Evolutionary conservation across 2,329 filamentous ascomycete genomes (phyloP).

Genomic region (Cercospora zeae-maydis): DNA sequence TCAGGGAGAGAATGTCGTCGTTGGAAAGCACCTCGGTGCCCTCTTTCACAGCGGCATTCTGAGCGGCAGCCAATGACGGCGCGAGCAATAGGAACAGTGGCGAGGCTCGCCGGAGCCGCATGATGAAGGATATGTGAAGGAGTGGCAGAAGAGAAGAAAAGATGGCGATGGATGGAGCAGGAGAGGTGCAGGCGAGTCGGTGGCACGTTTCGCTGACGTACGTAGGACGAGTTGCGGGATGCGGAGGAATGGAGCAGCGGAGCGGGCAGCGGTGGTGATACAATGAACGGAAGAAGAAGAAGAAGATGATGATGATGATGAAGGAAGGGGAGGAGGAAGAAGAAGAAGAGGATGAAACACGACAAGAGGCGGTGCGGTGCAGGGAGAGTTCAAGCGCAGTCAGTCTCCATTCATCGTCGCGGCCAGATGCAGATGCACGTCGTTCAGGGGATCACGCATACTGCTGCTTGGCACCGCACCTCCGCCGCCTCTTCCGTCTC

Average conservation of each 20-base stretch:
- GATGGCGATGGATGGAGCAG: neutral
- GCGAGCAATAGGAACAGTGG: constrained; percentile 57
- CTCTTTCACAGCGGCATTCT: constrained; percentile 13
- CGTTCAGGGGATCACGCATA: neutral
- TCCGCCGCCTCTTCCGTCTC: neutral
- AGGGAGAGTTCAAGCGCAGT: too few species aligned
- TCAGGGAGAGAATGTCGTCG: constrained; percentile 29
- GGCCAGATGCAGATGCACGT: too few species aligned
- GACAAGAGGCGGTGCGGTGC: neutral
- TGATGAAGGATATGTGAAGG: constrained; percentile 37
- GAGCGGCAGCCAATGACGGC: constrained; percentile 55
- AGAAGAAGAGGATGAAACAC: too few species aligned
- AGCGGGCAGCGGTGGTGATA: neutral
- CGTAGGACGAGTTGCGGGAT: neutral
- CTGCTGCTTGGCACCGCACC: neutral
- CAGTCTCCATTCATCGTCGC: too few species aligned
- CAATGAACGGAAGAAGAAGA: neutral
- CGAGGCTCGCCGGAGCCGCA: constrained; percentile 54
- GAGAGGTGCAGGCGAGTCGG: neutral
- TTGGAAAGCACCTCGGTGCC: constrained; percentile 24
- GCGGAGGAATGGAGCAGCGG: neutral
- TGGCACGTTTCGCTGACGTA: constrained; percentile 16
- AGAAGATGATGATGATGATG: too few species aligned
- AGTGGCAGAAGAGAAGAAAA: neutral
- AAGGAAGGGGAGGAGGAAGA: too few species aligned